phyloP scores from a whole-genome alignment of 306 rosid genomes.

The Benincasa hispida region DNA sequence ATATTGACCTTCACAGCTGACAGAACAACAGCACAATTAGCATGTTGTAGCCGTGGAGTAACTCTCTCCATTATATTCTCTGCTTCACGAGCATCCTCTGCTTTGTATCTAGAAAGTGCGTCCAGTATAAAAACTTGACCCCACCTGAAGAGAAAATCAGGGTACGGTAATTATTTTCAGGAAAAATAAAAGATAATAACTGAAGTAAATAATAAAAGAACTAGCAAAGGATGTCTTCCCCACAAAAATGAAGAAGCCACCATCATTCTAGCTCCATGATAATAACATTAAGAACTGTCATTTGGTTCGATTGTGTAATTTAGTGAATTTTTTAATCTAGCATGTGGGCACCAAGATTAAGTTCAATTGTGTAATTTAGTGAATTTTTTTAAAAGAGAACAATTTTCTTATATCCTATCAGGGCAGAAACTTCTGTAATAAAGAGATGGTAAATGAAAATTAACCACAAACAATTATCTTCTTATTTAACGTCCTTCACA shows the following conservation, averaged over 20 bases:
- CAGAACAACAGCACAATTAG: slow-evolving; percentile 96
- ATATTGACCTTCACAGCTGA: slow-evolving; percentile 88
- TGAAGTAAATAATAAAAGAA: background rate
- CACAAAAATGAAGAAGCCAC: background rate
- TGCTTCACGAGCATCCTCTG: slow-evolving; percentile 95
- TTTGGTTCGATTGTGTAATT: background rate
- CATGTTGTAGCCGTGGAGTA: slow-evolving; percentile 95
- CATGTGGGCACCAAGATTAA: background rate
- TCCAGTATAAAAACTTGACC: slow-evolving; percentile 98
- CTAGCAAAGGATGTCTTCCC: background rate
- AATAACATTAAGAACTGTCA: background rate
- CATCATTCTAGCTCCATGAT: background rate
- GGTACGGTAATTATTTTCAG: background rate
- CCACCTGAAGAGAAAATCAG: slow-evolving; percentile 46
- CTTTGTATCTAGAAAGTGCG: slow-evolving; percentile 93
- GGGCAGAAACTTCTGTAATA: background rate
- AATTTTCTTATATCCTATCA: background rate
- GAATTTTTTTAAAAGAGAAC: background rate
- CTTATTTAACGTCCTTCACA: background rate
- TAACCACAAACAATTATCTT: slow-evolving; percentile 87
- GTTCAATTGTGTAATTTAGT: background rate
- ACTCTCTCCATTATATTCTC: slow-evolving; percentile 97
- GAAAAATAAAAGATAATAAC: background rate
- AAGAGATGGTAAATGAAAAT: slow-evolving; percentile 8
- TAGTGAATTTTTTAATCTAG: too few relatives aligned